A percentile compares a stretch with the other conserved stretches of the same genome.
These are phyloP conservation scores for Penstemon davidsonii DNA, from an alignment of 257 asterid species.

Conservation along the genomic window DNA sequence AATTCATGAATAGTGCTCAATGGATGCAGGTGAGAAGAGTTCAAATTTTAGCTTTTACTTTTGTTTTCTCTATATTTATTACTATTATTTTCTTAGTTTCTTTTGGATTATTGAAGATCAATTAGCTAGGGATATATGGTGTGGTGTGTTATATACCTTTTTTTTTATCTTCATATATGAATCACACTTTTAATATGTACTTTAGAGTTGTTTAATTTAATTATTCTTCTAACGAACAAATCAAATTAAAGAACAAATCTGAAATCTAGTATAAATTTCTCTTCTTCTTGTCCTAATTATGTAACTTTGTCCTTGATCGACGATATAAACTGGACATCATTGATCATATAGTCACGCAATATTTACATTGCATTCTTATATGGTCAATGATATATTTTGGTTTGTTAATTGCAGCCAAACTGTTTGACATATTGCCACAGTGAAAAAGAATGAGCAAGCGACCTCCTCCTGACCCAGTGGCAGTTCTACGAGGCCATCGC, in stretches of 20 bases:
- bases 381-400: too few species aligned
- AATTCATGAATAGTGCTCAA: constrained; percentile 64
- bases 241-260: too few species aligned
- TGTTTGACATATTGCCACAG: constrained; percentile 51
- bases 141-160: not conserved
- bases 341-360: too few species aligned
- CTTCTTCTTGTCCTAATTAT: too few species aligned
- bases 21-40: constrained; percentile 59
- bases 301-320: constrained; percentile 1
- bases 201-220: not conserved
- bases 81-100: not conserved
- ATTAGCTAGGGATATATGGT: not conserved
- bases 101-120: not conserved
- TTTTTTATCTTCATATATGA: constrained; percentile 14
- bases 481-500: constrained; percentile 95
- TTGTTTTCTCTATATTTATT: not conserved
- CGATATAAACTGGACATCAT: too few species aligned
- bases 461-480: constrained; percentile 85
- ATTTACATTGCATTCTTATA: too few species aligned
- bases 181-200: constrained; percentile 12
- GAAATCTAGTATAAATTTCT: too few species aligned
- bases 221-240: not conserved
- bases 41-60: not conserved
- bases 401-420: constrained; percentile 14
- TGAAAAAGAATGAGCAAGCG: constrained; percentile 60